A percentile compares a stretch with the other conserved stretches of the same genome.
Evolutionary conservation across 495 filamentous ascomycete species (phyloP).

Genomic region (Podospora tetraspora): DNA sequence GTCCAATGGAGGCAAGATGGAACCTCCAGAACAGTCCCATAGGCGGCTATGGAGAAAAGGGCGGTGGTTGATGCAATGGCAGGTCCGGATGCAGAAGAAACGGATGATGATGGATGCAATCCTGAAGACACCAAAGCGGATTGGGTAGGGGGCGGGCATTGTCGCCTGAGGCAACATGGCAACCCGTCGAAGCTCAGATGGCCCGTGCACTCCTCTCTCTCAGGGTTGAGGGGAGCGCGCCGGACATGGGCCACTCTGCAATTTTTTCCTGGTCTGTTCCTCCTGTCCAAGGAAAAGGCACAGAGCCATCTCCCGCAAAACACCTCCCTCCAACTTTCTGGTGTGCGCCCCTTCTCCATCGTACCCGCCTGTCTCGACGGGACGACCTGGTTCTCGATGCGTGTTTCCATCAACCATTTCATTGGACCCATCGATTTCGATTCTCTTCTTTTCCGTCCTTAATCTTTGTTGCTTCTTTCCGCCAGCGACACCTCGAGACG

Average conservation of each 20-base stretch:
- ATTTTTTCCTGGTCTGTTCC: constrained; percentile 18
- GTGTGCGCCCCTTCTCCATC: constrained; percentile 16
- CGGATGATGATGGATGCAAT: background rate
- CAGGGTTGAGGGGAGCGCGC: constrained; percentile 17
- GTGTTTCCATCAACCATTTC: constrained; percentile 13
- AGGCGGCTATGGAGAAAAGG: no score
- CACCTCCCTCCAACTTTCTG: constrained; percentile 11
- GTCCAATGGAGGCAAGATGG: no score
- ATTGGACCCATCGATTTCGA: constrained; percentile 16
- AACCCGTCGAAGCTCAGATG: constrained; percentile 4
- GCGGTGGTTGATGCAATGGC: background rate
- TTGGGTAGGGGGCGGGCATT: background rate
- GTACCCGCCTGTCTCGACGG: constrained; percentile 15
- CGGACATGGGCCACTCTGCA: constrained; percentile 10
- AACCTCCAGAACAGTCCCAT: no score
- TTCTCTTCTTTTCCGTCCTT: constrained; percentile 3
- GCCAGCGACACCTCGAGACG: background rate
- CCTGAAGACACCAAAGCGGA: background rate
- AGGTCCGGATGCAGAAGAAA: background rate
- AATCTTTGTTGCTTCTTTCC: background rate
- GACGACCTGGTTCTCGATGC: constrained; percentile 17
- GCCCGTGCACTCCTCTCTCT: background rate
- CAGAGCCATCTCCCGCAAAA: constrained; percentile 13
- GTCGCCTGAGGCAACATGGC: constrained; percentile 14
- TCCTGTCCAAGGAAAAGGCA: constrained; percentile 16